Evolutionary conservation across 768 basidiomycete genomes (phyloP).

Genomic region (Wakefieldia striispora): DNA sequence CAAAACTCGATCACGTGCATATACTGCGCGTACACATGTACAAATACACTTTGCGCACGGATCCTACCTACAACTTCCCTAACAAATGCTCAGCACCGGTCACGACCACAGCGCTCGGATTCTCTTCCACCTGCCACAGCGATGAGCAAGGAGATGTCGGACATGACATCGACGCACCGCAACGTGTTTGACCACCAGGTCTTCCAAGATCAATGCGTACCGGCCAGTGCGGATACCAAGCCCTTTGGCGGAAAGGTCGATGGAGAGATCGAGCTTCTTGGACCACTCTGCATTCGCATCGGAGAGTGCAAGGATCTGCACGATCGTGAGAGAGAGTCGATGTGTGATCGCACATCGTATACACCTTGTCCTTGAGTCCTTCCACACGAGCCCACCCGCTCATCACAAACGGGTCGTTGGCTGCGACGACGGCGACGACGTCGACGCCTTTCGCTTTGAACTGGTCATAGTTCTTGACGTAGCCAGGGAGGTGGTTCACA

Average conservation of each 20-base stretch:
- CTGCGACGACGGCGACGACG: slow-evolving; percentile 51
- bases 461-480: slow-evolving; percentile 43
- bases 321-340: neutral
- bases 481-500: slow-evolving; percentile 44
- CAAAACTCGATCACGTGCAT: slow-evolving; percentile 34
- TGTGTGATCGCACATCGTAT: slow-evolving; percentile 26
- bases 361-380: slow-evolving; percentile 66
- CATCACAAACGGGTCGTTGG: slow-evolving; percentile 60
- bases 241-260: slow-evolving; percentile 49
- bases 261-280: slow-evolving; percentile 47
- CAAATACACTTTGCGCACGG: slow-evolving; percentile 28
- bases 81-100: slow-evolving; percentile 17
- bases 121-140: slow-evolving; percentile 10
- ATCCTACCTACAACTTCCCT: slow-evolving; percentile 10
- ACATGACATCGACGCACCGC: slow-evolving; percentile 38
- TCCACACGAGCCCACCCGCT: slow-evolving; percentile 60
- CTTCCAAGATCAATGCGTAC: slow-evolving; percentile 65
- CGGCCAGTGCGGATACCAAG: slow-evolving; percentile 59
- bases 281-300: slow-evolving; percentile 60
- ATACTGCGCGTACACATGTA: slow-evolving; percentile 29
- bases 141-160: neutral
- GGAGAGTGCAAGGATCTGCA: slow-evolving; percentile 57
- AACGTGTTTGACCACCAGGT: slow-evolving; percentile 67
- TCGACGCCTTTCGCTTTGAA: slow-evolving; percentile 55
- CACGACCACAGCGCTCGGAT: slow-evolving; percentile 2